Evolutionary conservation across 257 asterid species (phyloP).

Genomic region (Solanum virginianum): DNA sequence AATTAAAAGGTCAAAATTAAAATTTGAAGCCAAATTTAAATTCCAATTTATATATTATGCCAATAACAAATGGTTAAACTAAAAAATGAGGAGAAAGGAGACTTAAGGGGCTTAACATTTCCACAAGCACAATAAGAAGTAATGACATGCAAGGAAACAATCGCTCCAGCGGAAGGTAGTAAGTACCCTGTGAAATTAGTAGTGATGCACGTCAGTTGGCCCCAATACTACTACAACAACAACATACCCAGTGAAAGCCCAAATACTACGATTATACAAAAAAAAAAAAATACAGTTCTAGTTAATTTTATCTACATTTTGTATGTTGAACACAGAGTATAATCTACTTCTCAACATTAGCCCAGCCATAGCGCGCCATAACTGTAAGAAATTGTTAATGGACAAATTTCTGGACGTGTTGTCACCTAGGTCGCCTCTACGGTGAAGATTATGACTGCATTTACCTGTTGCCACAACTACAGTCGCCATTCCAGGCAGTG

Average conservation of each 20-base stretch:
- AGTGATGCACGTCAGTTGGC: rapidly evolving
- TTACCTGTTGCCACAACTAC: background rate
- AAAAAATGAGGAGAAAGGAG: background rate
- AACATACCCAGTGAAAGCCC: no score
- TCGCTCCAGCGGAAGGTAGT: background rate
- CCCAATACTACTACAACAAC: background rate
- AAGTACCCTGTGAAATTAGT: background rate
- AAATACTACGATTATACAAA: background rate
- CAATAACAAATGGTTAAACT: background rate
- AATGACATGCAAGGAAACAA: background rate
- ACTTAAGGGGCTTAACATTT: background rate
- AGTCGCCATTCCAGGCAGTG: background rate
- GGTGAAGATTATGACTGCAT: background rate
- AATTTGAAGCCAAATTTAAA: no score
- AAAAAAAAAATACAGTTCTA: background rate
- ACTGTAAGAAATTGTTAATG: background rate
- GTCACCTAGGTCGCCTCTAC: background rate
- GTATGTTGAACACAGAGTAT: background rate
- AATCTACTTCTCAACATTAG: background rate
- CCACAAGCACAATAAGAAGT: background rate
- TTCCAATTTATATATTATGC: no score
- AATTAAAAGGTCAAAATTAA: no score
- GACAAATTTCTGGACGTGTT: background rate
- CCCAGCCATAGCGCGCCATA: background rate
- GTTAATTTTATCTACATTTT: background rate